Percentiles rank a stretch among this genome's conserved stretches.
These are phyloP conservation scores for Lizanozyma gosingica DNA, from an alignment of 1,139 yeast species.

Conservation along the genomic window DNA sequence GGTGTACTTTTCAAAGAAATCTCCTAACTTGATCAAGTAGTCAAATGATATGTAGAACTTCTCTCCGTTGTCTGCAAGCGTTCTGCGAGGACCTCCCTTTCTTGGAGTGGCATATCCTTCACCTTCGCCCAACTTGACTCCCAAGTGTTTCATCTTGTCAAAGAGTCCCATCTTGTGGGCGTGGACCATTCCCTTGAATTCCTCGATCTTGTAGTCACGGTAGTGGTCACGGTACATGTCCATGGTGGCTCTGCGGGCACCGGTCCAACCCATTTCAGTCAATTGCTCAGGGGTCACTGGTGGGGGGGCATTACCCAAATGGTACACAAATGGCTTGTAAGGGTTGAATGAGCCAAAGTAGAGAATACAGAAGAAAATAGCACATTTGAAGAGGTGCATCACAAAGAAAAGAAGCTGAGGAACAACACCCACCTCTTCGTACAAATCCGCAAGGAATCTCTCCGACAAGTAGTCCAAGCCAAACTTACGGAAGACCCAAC, in stretches of 20 bases:
- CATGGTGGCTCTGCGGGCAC: slow-evolving; percentile 63
- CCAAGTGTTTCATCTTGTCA: slow-evolving; percentile 49
- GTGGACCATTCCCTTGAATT: slow-evolving; percentile 68
- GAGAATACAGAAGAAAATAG: slow-evolving; percentile 48
- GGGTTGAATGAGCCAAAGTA: slow-evolving; percentile 78
- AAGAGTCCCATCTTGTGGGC: slow-evolving; percentile 74
- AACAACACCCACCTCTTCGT: slow-evolving; percentile 34
- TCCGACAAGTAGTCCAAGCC: slow-evolving; percentile 24
- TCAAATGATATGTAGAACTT: slow-evolving; percentile 45
- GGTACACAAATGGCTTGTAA: slow-evolving; percentile 15
- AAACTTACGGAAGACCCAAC: slow-evolving; percentile 11
- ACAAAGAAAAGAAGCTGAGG: slow-evolving; percentile 64
- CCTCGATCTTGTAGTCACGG: slow-evolving; percentile 55
- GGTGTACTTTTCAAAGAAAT: slow-evolving; percentile 31
- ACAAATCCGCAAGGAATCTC: slow-evolving; percentile 32
- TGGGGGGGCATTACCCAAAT: slow-evolving; percentile 27
- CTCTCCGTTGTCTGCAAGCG: slow-evolving; percentile 9
- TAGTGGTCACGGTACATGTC: slow-evolving; percentile 67
- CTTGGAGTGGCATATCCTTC: slow-evolving; percentile 75
- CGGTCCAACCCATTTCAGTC: slow-evolving; percentile 82
- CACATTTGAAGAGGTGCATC: slow-evolving; percentile 58
- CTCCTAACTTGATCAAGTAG: slow-evolving; percentile 44
- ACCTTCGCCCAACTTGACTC: slow-evolving; percentile 55
- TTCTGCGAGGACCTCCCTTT: slow-evolving; percentile 13
- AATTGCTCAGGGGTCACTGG: slow-evolving; percentile 39